Evolutionary conservation across 2,329 filamentous ascomycete species (phyloP), one percentile per base, ranked within the genome.

Genomic region (Paecilomyces niveus): DNA sequence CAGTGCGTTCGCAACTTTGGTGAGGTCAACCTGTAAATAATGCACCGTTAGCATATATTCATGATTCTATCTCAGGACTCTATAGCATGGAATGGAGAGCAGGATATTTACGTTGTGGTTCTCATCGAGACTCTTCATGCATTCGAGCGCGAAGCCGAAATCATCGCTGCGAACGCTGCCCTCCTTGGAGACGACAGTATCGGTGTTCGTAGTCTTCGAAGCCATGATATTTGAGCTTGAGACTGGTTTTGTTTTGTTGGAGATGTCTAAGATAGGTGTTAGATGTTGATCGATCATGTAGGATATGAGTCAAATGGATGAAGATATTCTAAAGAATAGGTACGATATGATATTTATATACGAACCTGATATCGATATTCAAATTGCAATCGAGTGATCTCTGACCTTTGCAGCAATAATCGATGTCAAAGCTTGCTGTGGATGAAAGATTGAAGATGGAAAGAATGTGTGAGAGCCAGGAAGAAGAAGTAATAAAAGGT

Each of bases 11-110:
- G 65, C 68, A 11, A 72, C 68, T 1, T 61, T 62, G 15, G 32
- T 35, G 22, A 70, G 59, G 32, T 71, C 68, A 18, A 73, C 63
- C 70, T 72, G 51, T 15, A 45, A 15, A 26, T 29, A 21, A 26
- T 24, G 5, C 13, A 13, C 18, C 18, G 15, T 52, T 24, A 52
- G 50, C 8, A 52, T 24, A 22, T n/a, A 50, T 18, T 15, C 3
- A 5, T 18, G n/a, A 10, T 21, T 22, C 10, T n/a, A 24, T 22
- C 9, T 33, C 3, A 9, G 9, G 11, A 9, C 3, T 33, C 9
- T 9, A 33, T 9, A n/a, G 32, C 32, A 33, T 13, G 11, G 32
- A 33, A 39, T 3, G 7, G n/a, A 18, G 39, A 18, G 15, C 3
- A 39, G 35, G 1, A 18, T 39, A 45, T 4, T 45, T 45, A 45